Conservation (phyloP, 2,329 filamentous ascomycete genomes). For the Cladorrhinum sp. region DNA sequence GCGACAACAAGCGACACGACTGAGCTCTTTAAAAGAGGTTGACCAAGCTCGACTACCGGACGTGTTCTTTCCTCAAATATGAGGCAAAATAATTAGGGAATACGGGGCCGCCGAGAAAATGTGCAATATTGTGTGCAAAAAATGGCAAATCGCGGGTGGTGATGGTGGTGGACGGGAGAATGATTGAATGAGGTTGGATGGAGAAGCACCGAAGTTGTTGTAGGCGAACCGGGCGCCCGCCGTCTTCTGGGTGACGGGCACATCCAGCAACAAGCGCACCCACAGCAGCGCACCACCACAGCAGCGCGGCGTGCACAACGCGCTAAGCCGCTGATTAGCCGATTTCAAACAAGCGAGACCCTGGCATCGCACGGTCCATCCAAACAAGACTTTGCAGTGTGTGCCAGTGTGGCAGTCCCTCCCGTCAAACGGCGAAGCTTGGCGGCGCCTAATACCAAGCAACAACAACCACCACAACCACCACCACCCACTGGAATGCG, state of each 20-base stretch:
- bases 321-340: slow-evolving; percentile 26
- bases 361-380: slow-evolving; percentile 22
- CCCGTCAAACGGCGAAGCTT: neutral
- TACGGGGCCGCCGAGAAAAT: neutral
- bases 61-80: neutral
- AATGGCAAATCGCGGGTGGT: neutral
- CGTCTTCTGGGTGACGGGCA: neutral
- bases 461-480: neutral
- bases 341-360: slow-evolving; percentile 16
- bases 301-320: slow-evolving; percentile 10
- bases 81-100: neutral
- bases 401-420: too few species aligned
- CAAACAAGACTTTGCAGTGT: slow-evolving; percentile 19
- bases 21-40: neutral
- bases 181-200: neutral
- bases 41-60: slow-evolving; percentile 3
- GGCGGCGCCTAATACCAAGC: neutral
- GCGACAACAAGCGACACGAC: neutral
- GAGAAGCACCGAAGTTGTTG: slow-evolving; percentile 4
- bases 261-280: neutral
- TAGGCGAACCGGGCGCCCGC: slow-evolving; percentile 4
- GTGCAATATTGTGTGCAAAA: neutral
- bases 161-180: neutral
- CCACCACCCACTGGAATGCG: neutral
- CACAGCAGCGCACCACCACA: neutral